These are phyloP conservation scores for Vachellia pachyceras DNA, from an alignment of 306 rosid genomes.

Conservation along the genomic window DNA sequence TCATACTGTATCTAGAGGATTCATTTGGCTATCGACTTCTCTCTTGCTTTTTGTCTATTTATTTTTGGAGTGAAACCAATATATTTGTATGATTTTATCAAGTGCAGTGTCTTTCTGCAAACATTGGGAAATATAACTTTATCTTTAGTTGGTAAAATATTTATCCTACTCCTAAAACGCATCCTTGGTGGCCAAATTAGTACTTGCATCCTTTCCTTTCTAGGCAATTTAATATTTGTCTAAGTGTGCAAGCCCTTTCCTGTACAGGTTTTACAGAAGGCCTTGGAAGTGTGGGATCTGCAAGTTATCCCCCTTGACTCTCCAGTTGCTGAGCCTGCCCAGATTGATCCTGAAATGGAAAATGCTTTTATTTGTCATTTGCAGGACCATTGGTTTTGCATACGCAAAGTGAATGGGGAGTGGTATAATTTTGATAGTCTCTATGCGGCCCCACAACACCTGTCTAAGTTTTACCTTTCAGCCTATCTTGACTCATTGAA, in stretches of 20 bases:
- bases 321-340: no score
- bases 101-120: neutral
- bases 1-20: neutral
- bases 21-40: neutral
- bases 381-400: no score
- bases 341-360: no score
- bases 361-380: no score
- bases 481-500: slow-evolving; percentile 90
- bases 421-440: slow-evolving; percentile 99
- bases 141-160: slow-evolving; percentile 16
- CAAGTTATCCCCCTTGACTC: no score
- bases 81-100: neutral
- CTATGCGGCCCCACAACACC: slow-evolving; percentile 92
- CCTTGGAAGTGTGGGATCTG: no score
- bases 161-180: neutral
- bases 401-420: slow-evolving; percentile 88
- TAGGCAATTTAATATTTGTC: neutral
- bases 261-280: slow-evolving; percentile 96
- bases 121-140: neutral
- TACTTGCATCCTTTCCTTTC: slow-evolving; percentile 13
- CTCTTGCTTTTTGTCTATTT: neutral
- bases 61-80: neutral
- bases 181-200: slow-evolving; percentile 16
- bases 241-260: slow-evolving; percentile 30
- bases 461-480: slow-evolving; percentile 95